Conservation (phyloP, 306 rosid genomes). For the Chamaecrista fasciculata region DNA sequence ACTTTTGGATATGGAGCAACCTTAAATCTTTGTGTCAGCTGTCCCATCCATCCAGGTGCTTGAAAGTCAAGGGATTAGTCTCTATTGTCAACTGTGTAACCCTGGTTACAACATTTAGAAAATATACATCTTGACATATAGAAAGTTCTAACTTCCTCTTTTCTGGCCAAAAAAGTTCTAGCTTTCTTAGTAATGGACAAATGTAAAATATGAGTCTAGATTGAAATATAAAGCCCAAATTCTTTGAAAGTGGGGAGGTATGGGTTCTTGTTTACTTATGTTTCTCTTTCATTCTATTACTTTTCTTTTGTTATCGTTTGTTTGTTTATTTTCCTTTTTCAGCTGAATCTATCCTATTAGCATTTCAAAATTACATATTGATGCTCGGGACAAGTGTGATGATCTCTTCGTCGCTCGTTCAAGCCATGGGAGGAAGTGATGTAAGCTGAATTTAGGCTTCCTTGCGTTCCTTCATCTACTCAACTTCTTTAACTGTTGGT, state of each 20-base stretch:
- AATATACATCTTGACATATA: background rate
- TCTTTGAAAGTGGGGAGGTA: background rate
- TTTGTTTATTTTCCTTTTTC: conserved; percentile 27
- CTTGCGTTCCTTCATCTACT: conserved; percentile 5
- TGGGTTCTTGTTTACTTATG: background rate
- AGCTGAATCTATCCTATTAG: conserved; percentile 82
- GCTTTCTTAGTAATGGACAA: conserved; percentile 2
- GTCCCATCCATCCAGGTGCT: no score
- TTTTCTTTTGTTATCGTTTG: no score
- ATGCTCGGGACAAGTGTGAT: conserved; percentile 94
- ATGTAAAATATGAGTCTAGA: background rate
- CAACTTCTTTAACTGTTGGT: background rate
- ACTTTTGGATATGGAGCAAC: no score
- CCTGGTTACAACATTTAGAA: no score
- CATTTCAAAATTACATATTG: conserved; percentile 93
- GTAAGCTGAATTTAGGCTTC: conserved; percentile 43
- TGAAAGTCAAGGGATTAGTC: no score
- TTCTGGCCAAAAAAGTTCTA: conserved; percentile 1
- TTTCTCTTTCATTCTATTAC: conserved; percentile 1
- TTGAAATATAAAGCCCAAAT: background rate
- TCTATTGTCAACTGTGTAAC: no score
- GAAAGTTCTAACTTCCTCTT: background rate
- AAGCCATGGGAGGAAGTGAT: conserved; percentile 87
- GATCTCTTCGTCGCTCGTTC: conserved; percentile 84
- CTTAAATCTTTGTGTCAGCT: no score